A percentile compares a stretch with the other conserved stretches of the same genome.
These are phyloP conservation scores for Telopea speciosissima DNA, from an alignment of 177 flowering plant species.

Conservation along the genomic window DNA sequence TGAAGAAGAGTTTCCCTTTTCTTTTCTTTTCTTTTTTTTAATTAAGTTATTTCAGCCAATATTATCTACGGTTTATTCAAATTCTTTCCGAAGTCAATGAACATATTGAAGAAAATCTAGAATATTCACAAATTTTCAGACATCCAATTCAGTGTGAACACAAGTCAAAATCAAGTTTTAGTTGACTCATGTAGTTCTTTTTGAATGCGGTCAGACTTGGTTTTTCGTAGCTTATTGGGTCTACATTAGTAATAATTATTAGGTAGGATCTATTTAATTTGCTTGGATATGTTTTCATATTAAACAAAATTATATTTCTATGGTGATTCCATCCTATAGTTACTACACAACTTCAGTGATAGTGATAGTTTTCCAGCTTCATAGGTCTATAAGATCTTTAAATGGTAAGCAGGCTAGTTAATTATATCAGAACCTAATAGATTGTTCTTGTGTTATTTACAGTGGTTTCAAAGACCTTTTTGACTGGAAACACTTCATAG, in stretches of 20 bases:
- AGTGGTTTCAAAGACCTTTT: constrained; percentile 98
- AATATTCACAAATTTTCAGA: not conserved
- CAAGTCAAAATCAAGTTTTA: not conserved
- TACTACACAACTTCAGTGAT: not conserved
- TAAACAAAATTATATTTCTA: not conserved
- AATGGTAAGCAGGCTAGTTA: not conserved
- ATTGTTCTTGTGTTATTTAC: constrained; percentile 12
- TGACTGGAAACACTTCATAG: constrained; percentile 90
- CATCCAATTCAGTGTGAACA: not conserved
- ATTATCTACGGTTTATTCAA: not conserved
- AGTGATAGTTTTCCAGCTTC: not conserved
- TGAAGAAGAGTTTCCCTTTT: not conserved
- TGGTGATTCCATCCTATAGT: not conserved
- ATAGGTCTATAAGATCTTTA: constrained; percentile 1
- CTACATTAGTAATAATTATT: not conserved
- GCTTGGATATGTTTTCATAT: not conserved
- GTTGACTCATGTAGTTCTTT: not conserved
- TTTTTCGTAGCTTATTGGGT: not conserved
- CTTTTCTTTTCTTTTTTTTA: too few relatives aligned
- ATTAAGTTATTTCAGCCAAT: too few relatives aligned
- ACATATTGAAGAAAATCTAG: not conserved
- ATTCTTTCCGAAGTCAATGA: not conserved
- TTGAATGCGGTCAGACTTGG: not conserved
- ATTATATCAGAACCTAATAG: not conserved
- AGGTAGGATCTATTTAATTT: not conserved